phyloP scores from a whole-genome alignment of 2,329 filamentous ascomycete genomes.

The Ilyonectria mors-panacis region DNA sequence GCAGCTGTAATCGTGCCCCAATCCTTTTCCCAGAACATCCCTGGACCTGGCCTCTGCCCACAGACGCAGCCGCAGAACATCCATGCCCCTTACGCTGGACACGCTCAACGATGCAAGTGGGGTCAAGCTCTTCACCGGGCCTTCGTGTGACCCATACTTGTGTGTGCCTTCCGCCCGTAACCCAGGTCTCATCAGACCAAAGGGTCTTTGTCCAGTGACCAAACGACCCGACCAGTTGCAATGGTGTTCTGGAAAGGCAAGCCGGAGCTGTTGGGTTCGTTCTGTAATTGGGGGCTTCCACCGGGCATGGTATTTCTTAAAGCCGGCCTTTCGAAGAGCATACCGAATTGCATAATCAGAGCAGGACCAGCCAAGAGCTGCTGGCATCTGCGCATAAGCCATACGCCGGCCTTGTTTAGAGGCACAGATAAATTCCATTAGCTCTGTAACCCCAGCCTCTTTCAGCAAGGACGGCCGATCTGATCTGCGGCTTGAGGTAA shows the following conservation, averaged over 20 bases:
- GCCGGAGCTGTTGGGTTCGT: background rate
- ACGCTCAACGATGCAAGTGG: background rate
- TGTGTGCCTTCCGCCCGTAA: background rate
- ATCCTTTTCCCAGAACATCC: background rate
- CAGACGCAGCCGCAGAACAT: conserved; percentile 6
- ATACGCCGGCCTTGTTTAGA: too few relatives aligned
- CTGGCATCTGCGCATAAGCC: too few relatives aligned
- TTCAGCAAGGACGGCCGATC: too few relatives aligned
- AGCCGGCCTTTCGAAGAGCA: too few relatives aligned
- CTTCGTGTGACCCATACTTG: background rate
- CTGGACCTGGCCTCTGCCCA: background rate
- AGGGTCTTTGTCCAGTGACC: background rate
- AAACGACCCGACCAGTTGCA: background rate
- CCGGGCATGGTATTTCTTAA: background rate
- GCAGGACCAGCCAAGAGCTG: too few relatives aligned
- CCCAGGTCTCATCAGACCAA: background rate
- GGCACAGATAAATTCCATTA: too few relatives aligned
- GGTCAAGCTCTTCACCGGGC: background rate
- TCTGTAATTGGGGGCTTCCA: conserved; percentile 4
- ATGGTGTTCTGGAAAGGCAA: background rate
- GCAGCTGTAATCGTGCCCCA: background rate
- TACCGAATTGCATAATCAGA: too few relatives aligned
- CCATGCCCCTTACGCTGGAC: conserved; percentile 1
- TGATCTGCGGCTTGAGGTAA: too few relatives aligned
- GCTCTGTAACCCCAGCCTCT: too few relatives aligned